Percentiles rank a stretch among this genome's conserved stretches.
These are phyloP conservation scores for Termitomyces sp. DNA, from an alignment of 768 basidiomycete genomes.

Conservation along the genomic window DNA sequence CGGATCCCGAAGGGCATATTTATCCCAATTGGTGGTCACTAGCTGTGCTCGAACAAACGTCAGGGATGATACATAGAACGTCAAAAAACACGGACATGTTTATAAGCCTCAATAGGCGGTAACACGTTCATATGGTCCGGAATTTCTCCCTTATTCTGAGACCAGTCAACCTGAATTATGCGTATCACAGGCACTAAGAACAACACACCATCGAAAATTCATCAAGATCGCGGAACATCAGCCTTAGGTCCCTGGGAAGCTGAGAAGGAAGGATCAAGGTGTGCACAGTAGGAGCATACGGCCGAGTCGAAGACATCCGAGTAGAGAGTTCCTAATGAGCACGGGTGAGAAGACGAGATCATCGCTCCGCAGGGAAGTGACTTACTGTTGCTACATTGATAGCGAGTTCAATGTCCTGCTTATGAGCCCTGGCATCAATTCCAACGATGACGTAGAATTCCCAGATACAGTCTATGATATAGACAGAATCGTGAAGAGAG, in stretches of 20 bases:
- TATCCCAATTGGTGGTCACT: conserved; percentile 49
- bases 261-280: conserved; percentile 70
- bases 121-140: conserved; percentile 30
- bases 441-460: conserved; percentile 79
- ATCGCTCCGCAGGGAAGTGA: not conserved
- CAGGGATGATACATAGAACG: not conserved
- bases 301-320: conserved; percentile 48
- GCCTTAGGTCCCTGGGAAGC: conserved; percentile 66
- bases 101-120: conserved; percentile 49
- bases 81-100: conserved; percentile 47
- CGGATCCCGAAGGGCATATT: conserved; percentile 40
- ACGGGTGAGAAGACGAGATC: not conserved
- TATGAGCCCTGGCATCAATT: conserved; percentile 55
- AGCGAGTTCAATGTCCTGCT: conserved; percentile 60
- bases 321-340: conserved; percentile 48
- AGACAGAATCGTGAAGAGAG: conserved; percentile 44
- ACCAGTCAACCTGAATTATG: conserved; percentile 1
- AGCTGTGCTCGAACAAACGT: conserved; percentile 36
- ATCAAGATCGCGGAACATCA: conserved; percentile 68
- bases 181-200: not conserved
- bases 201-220: conserved; percentile 51
- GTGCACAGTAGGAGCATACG: conserved; percentile 74
- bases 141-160: conserved; percentile 45
- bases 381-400: conserved; percentile 55
- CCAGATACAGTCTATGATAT: conserved; percentile 73